Percentiles rank a stretch among this genome's conserved stretches.
Conservation (phyloP, 495 filamentous ascomycete species). For the Penicillium coffeae region DNA sequence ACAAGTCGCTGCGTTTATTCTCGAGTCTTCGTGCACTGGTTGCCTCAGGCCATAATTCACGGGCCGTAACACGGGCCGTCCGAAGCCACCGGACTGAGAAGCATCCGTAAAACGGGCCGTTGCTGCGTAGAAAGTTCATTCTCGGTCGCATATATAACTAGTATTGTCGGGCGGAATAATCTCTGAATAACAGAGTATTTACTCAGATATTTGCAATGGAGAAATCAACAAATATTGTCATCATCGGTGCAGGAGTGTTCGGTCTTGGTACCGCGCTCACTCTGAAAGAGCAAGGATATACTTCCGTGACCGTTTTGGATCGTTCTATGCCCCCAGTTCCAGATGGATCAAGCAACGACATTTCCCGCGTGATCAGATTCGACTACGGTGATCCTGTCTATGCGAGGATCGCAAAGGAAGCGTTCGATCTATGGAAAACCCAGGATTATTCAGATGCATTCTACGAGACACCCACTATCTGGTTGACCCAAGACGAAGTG, state of each 20-base stretch:
- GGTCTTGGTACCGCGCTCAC: constrained; percentile 60
- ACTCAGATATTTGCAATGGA: constrained; percentile 22
- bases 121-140: too few species aligned
- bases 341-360: constrained; percentile 61
- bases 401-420: constrained; percentile 57
- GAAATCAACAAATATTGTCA: constrained; percentile 48
- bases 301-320: constrained; percentile 62
- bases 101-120: constrained; percentile 7
- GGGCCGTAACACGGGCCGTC: background rate
- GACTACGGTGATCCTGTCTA: constrained; percentile 72
- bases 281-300: constrained; percentile 49
- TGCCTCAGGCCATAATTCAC: too few species aligned
- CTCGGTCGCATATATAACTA: background rate
- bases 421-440: constrained; percentile 62
- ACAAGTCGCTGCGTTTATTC: too few species aligned
- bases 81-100: background rate
- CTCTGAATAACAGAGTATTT: too few species aligned
- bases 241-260: constrained; percentile 69
- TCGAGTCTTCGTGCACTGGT: too few species aligned
- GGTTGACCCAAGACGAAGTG: constrained; percentile 23
- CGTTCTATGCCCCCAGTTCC: constrained; percentile 53
- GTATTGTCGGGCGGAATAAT: background rate
- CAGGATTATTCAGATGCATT: constrained; percentile 31
- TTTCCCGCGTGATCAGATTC: constrained; percentile 65
- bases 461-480: constrained; percentile 29